Conservation (phyloP, 805 yeast genomes). For the Wickerhamomyces chaumierensis region DNA sequence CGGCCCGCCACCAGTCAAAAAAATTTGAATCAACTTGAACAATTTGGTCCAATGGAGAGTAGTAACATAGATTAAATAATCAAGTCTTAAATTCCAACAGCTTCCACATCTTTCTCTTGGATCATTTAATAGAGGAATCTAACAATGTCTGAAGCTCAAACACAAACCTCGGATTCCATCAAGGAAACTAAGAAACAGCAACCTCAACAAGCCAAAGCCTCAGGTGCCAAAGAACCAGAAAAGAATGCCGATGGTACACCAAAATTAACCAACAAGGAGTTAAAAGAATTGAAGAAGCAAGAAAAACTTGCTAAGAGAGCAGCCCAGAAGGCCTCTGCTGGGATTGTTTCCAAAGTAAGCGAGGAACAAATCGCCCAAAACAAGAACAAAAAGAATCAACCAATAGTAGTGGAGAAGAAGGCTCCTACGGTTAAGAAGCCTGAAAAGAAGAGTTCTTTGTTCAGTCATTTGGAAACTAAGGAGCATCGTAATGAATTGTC, state of each 20-base stretch:
- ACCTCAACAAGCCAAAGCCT: not conserved
- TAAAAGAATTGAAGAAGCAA: constrained; percentile 76
- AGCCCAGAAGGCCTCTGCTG: constrained; percentile 66
- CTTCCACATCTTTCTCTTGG: no score
- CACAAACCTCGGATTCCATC: not conserved
- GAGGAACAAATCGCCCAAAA: constrained; percentile 22
- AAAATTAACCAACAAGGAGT: constrained; percentile 59
- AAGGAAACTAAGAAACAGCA: not conserved
- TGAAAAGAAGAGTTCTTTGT: constrained; percentile 46
- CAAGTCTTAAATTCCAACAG: no score
- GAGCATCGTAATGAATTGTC: constrained; percentile 49
- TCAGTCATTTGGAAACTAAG: constrained; percentile 71
- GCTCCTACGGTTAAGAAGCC: constrained; percentile 7
- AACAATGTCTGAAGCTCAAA: not conserved
- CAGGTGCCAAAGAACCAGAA: constrained; percentile 1
- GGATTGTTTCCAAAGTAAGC: constrained; percentile 29
- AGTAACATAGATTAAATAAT: no score
- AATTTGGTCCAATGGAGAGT: no score
- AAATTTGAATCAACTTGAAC: constrained; percentile 2
- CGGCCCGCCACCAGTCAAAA: not conserved
- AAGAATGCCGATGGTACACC: constrained; percentile 13
- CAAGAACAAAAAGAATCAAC: constrained; percentile 29
- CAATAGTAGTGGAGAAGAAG: constrained; percentile 1
- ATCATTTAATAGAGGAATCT: no score
- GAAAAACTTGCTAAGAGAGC: constrained; percentile 92